phyloP scores from a whole-genome alignment of 1,284 basidiomycete species.

The Sporisorium scitamineum region DNA sequence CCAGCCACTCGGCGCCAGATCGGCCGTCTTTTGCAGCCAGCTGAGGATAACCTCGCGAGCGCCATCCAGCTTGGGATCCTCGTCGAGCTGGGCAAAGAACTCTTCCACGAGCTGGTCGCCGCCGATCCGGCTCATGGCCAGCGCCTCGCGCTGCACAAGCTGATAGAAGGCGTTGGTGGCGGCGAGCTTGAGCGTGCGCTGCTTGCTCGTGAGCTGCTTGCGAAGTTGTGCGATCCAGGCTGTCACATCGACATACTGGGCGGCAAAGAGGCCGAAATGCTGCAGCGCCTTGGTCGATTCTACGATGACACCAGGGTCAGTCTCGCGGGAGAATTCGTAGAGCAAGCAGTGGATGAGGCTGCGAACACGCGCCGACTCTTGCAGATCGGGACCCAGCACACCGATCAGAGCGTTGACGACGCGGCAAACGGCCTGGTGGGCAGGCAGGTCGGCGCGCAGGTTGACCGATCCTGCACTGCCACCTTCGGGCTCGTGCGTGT shows the following conservation, averaged over 20 bases:
- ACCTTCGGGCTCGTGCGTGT: slow-evolving; percentile 93
- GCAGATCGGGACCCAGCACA: slow-evolving; percentile 93
- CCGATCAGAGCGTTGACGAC: slow-evolving; percentile 93
- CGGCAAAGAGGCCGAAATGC: slow-evolving; percentile 95
- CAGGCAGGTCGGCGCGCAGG: slow-evolving; percentile 87
- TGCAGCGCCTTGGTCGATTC: slow-evolving; percentile 96
- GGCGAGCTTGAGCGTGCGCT: slow-evolving; percentile 83
- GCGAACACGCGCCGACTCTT: slow-evolving; percentile 83
- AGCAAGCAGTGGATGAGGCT: slow-evolving; percentile 86
- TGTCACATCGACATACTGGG: slow-evolving; percentile 74
- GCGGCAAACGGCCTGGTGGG: slow-evolving; percentile 89
- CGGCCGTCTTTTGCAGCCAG: slow-evolving; percentile 94
- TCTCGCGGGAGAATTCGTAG: slow-evolving; percentile 83
- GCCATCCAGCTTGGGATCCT: slow-evolving; percentile 92
- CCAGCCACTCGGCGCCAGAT: slow-evolving; percentile 94
- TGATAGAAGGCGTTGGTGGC: slow-evolving; percentile 96
- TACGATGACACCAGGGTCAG: slow-evolving; percentile 85
- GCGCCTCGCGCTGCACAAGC: slow-evolving; percentile 93
- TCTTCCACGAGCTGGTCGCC: slow-evolving; percentile 94
- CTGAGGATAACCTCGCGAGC: slow-evolving; percentile 92
- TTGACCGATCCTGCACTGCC: slow-evolving; percentile 83
- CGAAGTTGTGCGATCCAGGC: slow-evolving; percentile 56
- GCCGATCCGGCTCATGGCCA: slow-evolving; percentile 90
- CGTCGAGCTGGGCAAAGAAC: slow-evolving; percentile 92
- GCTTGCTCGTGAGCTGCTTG: slow-evolving; percentile 56